Evolutionary conservation across 2,329 filamentous ascomycete genomes (phyloP), one percentile per base, ranked within the genome.

Genomic region (Pseudohalonectria lignicola): DNA sequence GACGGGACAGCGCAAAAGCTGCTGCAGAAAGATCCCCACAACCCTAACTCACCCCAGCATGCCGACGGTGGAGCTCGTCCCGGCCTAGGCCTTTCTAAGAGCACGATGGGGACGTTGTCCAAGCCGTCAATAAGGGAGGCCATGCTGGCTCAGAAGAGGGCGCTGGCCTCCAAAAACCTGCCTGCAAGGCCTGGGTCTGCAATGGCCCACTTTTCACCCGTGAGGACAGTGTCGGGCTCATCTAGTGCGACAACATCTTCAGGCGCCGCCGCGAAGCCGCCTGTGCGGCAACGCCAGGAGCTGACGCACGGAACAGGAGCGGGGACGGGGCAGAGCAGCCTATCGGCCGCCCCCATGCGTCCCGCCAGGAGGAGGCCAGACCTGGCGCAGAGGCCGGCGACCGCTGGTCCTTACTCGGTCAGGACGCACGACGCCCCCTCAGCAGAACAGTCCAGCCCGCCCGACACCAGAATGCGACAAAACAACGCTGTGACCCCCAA

Each of bases 61-160:
- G 50, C 60, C 5, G 70, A 71, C 23, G 60, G 66, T 12, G 49
- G 55, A 18, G 54, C 61, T 31, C 71, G 76, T 3, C 71, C 76
- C 17, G 76, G 74, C 2, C 50, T 76, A 25, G 74, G 76, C 9
- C 60, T 82, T 17, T 80, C 76, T 2, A 77, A 74, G 56, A 80
- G 76, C 49, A 77, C 74, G 12, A 73, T 69, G 55, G 55, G 64
- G 19, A n/a, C n/a, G n/a, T n/a, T n/a, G n/a, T 57, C 69, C 30
- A 80, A 79, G 44, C 72, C 76, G 10, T 84, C 83, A 10, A 60
- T 95, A 19, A 81, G 85, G 45, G 88, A 94, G 50, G 70, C 85
- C 4, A 87, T 95, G 69, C 64, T 86, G 51, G 87, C 86, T 5
- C 82, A 90, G 53, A 88, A 86, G 61, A 86, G 67, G 49, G 75